phyloP scores from a whole-genome alignment of 257 asterid species.

The Plantago major region DNA sequence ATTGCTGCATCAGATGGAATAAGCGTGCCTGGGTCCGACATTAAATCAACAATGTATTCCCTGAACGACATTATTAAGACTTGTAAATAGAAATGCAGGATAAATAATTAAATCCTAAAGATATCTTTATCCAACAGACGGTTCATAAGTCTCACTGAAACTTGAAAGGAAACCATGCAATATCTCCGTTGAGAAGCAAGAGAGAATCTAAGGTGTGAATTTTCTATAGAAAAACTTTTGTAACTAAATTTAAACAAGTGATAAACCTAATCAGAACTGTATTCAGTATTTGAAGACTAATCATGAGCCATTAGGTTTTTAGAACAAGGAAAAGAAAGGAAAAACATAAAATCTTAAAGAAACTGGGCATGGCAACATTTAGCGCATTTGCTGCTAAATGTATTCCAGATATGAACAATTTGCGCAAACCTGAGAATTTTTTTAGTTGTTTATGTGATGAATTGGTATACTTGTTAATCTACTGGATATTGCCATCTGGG shows the following conservation, averaged over 20 bases:
- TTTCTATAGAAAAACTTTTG: no score
- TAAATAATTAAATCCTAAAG: constrained; percentile 12
- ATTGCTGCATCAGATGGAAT: constrained; percentile 85
- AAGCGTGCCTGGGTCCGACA: constrained; percentile 97
- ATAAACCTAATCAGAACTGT: no score
- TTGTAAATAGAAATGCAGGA: constrained; percentile 10
- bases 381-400: background rate
- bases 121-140: background rate
- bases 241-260: no score
- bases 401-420: constrained; percentile 23
- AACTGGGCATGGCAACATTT: background rate
- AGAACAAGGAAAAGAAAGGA: no score
- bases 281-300: no score
- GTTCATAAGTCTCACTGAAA: no score
- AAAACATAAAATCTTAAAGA: background rate
- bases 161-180: no score
- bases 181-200: no score
- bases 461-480: constrained; percentile 3
- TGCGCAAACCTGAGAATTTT: constrained; percentile 10
- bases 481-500: constrained; percentile 1
- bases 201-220: no score
- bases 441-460: constrained; percentile 2
- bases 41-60: constrained; percentile 93
- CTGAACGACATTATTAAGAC: constrained; percentile 42
- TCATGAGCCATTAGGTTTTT: no score